A percentile compares a stretch with the other conserved stretches of the same genome.
Evolutionary conservation across 345 rosid species (phyloP).

Genomic region (Salix dunnii): DNA sequence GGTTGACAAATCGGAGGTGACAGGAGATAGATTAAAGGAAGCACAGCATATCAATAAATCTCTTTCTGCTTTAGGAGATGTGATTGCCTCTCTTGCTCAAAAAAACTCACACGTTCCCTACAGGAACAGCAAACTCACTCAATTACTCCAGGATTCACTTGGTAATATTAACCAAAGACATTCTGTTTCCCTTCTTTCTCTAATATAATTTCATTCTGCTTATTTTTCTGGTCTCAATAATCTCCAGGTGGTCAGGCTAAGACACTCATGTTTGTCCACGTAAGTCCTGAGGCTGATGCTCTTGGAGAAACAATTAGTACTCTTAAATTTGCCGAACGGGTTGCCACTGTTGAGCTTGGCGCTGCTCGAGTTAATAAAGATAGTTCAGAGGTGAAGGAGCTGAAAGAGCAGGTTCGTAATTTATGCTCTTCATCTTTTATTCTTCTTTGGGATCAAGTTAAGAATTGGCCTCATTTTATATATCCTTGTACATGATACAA

Average conservation of each 20-base stretch:
- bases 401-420: conserved; percentile 34
- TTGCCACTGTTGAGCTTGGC: conserved; percentile 36
- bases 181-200: neutral
- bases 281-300: conserved; percentile 35
- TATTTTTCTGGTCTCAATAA: neutral
- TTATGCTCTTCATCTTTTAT: neutral
- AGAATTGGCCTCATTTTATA: neutral
- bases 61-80: conserved; percentile 38
- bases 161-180: conserved; percentile 17
- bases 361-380: conserved; percentile 37
- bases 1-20: conserved; percentile 32
- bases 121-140: conserved; percentile 37
- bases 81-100: conserved; percentile 29
- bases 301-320: conserved; percentile 33
- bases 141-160: conserved; percentile 35
- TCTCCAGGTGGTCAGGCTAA: conserved; percentile 34
- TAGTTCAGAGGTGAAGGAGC: conserved; percentile 28
- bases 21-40: conserved; percentile 34
- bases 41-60: conserved; percentile 36
- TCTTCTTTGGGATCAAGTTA: neutral
- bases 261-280: conserved; percentile 37
- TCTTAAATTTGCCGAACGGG: conserved; percentile 35
- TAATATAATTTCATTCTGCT: neutral
- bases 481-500: neutral
- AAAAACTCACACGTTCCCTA: conserved; percentile 33